Base-by-base conservation (phyloP, 129 eudicot genomes). In the Silybum marianum region DNA sequence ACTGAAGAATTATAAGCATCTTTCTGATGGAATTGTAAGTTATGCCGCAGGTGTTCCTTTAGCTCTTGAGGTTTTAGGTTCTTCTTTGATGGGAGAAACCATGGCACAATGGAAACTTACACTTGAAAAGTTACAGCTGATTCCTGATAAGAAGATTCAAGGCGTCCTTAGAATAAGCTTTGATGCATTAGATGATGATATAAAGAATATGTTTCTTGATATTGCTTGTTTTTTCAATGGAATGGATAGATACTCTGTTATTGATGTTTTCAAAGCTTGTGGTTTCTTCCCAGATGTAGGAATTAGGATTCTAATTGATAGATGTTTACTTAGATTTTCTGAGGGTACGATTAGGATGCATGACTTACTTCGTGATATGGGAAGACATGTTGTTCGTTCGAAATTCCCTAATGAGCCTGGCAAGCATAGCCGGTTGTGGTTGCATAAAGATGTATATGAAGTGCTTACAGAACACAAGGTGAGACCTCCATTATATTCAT, bases 201-300 rank as follows among this genome's bases (percentile, higher is more conserved):
- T 13, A 1, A 85, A 75, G 58, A 28, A 67, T 44, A 21, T 85
- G 4, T 85, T 81, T 73, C 88, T 87, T 8, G 83, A 80, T 69
- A 69, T 87, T 72, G 85, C 90, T 8, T 87, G 83, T 21, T 72
- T 84, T 25, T 80, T 83, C 23, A 39, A 69, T 34, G 90, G 83
- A 18, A 65, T 60, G 74, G 18, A 28, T 7, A 72, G 12, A 39
- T 51, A 51, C 19, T 42, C 38, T 16, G 83, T 68, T 4, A 68
- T 42, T 1, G 36, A 19, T n/a, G 77, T 79, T 65, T 63, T 87
- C 14, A 72, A 66, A 16, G 71, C 68, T 7, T 80, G 75, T 54
- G 80, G 76, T 28, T 83, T 77, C 34, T 21, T n/a, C 32, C 65
- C 87, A 23, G 83, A 71, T 13, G 51, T 18, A 30, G 87, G 80